Evolutionary conservation across 1,284 basidiomycete genomes (phyloP), one percentile per base, ranked within the genome.

Genomic region (Ustilago cynodontis): DNA sequence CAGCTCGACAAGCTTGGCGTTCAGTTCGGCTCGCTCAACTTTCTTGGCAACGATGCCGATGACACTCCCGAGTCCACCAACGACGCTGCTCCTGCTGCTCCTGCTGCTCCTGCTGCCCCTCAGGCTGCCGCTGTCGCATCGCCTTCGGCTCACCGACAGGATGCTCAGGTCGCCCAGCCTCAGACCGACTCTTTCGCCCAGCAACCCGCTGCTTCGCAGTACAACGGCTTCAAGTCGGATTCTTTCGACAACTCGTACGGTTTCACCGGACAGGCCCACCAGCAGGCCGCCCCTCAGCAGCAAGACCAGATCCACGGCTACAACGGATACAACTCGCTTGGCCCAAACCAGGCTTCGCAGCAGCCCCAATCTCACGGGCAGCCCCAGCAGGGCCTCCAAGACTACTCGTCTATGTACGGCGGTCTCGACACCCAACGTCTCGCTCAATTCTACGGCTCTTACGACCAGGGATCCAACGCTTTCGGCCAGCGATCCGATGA

Each of bases 1-100:
- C 69, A 78, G 58, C 74, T 85, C 43, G 84, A 86, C 79, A 83
- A 74, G 53, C 79, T 86, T 16, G 84, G 83, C 54, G 76, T 85
- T 29, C 78, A 83, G 59, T 86, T 86, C 50, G 84, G 84, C 65
- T 79, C 71, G 20, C 78, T 85, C 59, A 84, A 80, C 77, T 83
- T 85, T 75, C 76, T 83, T 33, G 82, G 78, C 26, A 74, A 70
- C 4, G 82, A 82, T 37, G 79, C 72, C 45, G 71, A 76, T 29
- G 73, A 69, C 14, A 59, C 53, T 22, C 50, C 61, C 14, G 71
- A 69, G 16, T 35, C 53, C 18, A 43, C 63, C 53, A 45, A 43
- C 31, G 66, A 54, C 14, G 61, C 68, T n/a, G 10, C 66, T 11
- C 20, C 61, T 20, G 20, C 31, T 11, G 57, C 57, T 22, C 49